Base-by-base conservation (phyloP, 176 grass and related monocot species). In the Puya raimondii region DNA sequence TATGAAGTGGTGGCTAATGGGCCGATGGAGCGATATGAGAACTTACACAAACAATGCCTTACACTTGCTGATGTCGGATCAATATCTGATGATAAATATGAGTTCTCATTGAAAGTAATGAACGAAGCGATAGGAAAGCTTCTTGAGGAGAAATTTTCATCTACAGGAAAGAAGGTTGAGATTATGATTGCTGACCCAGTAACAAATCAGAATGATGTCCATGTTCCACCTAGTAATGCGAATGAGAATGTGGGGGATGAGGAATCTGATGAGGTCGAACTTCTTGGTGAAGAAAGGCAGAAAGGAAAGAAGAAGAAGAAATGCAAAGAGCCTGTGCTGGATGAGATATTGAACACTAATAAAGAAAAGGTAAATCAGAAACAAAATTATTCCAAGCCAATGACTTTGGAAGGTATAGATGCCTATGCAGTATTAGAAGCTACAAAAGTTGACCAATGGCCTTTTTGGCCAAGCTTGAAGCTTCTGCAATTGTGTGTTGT, bases 1-100 rank as follows among this genome's bases (percentile, higher is more conserved):
- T 67, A 67, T 67, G 65, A 67, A 67, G 47, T 67, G 65, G 65
- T 67, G 15, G 65, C 65, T 47, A 67, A 67, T 67, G 65, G 65
- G 5, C 65, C 65, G 17, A 67, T 67, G 33, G 65, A 67, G 65
- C 26, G 65, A 14, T 67, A 67, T 67, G 65, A 67, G 47, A 67
- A 67, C 29, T n/a, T 67, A 33, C 47, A 67, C 27, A 67, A 67
- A 9, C 65, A 16, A 16, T 67, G 33, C 65, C 65, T 67, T 47
- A 67, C 33, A 48, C 65, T 67, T 48, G 65, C 65, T 10, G 65
- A 67, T 29, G 33, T 48, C 47, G 65, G 33, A n/a, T 47, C 25
- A 25, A 67, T 48, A 16, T 47, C 65, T 67, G 65, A 67, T 67
- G 65, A 67, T 67, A 67, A 48, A 48, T 67, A 67, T 16, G 26